Base-by-base conservation (phyloP, 1,139 yeast genomes). In the Zygosaccharomyces pseudobailii region DNA sequence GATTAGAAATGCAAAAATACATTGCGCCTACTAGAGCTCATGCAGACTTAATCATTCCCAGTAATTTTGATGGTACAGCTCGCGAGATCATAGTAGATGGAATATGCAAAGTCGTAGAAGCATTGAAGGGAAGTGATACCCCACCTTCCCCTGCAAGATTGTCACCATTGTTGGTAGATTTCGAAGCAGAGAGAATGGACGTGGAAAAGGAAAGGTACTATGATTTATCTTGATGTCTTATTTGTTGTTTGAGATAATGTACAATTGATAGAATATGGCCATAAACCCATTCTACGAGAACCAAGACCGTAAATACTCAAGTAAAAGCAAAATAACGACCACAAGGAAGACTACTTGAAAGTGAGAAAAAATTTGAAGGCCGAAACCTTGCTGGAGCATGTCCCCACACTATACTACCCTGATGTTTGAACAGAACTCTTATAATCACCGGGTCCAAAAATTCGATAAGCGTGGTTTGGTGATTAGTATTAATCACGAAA, bases 31-130 rank as follows among this genome's bases (percentile, higher is more conserved):
- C 96, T 2, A 84, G 85, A 64, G 82, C 82, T 50, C 75, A 71
- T 52, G 95, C 96, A 2, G 96, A 89, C 63, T 80, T 88, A 13
- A 79, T 89, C 37, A 73, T 89, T 61, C 96, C 96, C 3, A 72
- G 83, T 43, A 89, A 88, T 13, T 55, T 55, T 40, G 66, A 61
- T 25, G 43, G 45, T 10, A 48, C 63, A 10, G 90, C 94, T 2
- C 74, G 84, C 8, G 71, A 74, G 6, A 72, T 89, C 50, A 76
- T 89, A 8, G 80, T 87, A n/a, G 92, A 87, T 61, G 96, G 95
- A 1, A 70, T 87, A 9, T 66, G 71, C 52, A 71, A 83, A 54
- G 58, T 71, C 55, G 55, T 72, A 28, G 69, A 59, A 21, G 55
- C 55, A 13, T 40, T 48, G 32, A 56, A 50, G 25, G 59, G 54